Conservation (phyloP, 2,329 filamentous ascomycete genomes). For the Colletotrichum sp. region DNA sequence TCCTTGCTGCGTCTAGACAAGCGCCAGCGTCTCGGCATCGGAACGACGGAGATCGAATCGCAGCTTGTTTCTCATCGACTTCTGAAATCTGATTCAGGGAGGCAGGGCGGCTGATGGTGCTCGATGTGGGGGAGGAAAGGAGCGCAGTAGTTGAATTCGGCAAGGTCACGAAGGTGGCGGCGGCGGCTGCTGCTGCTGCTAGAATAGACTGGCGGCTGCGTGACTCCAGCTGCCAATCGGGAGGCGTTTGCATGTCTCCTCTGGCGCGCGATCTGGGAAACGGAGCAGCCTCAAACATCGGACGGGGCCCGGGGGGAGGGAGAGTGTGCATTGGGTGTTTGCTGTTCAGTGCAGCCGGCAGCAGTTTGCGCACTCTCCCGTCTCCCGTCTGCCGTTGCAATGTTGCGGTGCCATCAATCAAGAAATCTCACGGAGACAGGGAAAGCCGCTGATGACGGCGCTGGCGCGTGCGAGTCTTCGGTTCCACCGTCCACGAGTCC, state of each 20-base stretch:
- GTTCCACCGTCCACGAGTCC: not conserved
- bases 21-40: not conserved
- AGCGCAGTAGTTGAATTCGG: no score
- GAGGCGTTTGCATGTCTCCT: not conserved
- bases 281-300: not conserved
- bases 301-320: not conserved
- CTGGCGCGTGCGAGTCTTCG: not conserved
- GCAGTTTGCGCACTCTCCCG: not conserved
- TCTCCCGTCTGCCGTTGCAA: not conserved
- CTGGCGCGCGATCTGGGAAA: not conserved
- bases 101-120: not conserved
- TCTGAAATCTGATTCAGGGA: slow-evolving; percentile 3
- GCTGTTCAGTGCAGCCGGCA: not conserved
- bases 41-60: slow-evolving; percentile 7
- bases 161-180: not conserved
- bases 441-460: not conserved
- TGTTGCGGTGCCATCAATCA: not conserved
- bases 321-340: not conserved
- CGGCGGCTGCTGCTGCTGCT: not conserved
- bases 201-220: not conserved
- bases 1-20: not conserved
- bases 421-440: not conserved
- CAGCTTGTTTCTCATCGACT: not conserved
- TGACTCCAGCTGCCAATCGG: slow-evolving; percentile 10
- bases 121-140: not conserved